phyloP scores from a whole-genome alignment of 331 rosid species.

The Dryas integrifolia region DNA sequence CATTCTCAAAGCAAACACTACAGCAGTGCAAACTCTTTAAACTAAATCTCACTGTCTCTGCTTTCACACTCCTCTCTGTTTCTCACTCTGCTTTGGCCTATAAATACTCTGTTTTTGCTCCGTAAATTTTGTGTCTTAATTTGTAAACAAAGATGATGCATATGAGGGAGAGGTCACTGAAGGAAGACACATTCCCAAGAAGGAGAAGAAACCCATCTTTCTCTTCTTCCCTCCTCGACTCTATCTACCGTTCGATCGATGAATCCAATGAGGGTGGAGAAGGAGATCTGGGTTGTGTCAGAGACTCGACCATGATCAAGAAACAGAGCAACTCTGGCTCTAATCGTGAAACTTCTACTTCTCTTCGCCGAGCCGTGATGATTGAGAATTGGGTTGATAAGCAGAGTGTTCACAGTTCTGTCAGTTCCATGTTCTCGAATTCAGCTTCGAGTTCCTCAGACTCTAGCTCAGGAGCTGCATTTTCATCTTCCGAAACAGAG shows the following conservation, averaged over 20 bases:
- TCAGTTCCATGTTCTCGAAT: slow-evolving; percentile 36
- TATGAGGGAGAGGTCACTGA: slow-evolving; percentile 29
- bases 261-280: slow-evolving; percentile 38
- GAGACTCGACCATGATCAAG: slow-evolving; percentile 17
- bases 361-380: slow-evolving; percentile 53
- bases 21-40: slow-evolving; percentile 32
- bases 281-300: slow-evolving; percentile 17
- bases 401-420: slow-evolving; percentile 38
- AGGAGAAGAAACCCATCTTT: slow-evolving; percentile 66
- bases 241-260: slow-evolving; percentile 60
- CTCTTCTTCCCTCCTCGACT: slow-evolving; percentile 60
- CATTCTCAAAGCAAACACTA: slow-evolving; percentile 44
- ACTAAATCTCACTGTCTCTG: slow-evolving; percentile 16
- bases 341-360: slow-evolving; percentile 19
- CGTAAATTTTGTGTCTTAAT: neutral
- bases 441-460: slow-evolving; percentile 62
- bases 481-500: slow-evolving; percentile 66
- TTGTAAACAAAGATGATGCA: slow-evolving; percentile 35
- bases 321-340: slow-evolving; percentile 29
- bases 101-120: slow-evolving; percentile 12
- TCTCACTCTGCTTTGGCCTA: slow-evolving; percentile 4
- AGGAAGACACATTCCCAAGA: slow-evolving; percentile 36
- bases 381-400: slow-evolving; percentile 61
- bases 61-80: slow-evolving; percentile 4
- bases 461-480: slow-evolving; percentile 57